Conservation (phyloP, 140 eudicot genomes). For the Flaveria floridana region DNA sequence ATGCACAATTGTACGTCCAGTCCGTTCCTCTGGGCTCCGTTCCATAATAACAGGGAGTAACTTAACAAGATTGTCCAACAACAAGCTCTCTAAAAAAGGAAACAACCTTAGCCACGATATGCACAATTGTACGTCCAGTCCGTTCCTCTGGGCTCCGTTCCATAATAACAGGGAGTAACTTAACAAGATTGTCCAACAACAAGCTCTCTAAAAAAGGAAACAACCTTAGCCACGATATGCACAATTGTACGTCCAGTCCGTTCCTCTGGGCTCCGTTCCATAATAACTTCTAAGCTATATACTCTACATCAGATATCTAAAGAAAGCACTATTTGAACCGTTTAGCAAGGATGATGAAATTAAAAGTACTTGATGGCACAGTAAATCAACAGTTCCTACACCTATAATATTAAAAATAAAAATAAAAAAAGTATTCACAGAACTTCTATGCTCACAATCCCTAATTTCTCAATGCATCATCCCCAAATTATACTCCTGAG, state of each 20-base stretch:
- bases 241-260: too few species aligned
- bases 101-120: not conserved
- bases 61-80: not conserved
- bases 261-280: too few species aligned
- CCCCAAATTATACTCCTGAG: conserved; percentile 17
- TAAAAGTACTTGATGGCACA: not conserved
- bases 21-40: not conserved
- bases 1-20: not conserved
- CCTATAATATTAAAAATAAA: not conserved
- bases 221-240: too few species aligned
- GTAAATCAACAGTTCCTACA: not conserved
- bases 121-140: not conserved
- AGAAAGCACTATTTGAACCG: not conserved
- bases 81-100: not conserved
- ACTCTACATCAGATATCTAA: not conserved
- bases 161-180: too few species aligned
- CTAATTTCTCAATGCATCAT: conserved; percentile 9
- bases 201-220: too few species aligned
- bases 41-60: not conserved
- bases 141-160: not conserved
- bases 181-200: too few species aligned
- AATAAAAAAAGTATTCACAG: not conserved
- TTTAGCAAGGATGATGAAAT: not conserved
- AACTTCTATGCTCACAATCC: not conserved
- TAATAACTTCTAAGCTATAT: not conserved